Base-by-base conservation (phyloP, 2,329 filamentous ascomycete species). In the Ophiostoma montium region DNA sequence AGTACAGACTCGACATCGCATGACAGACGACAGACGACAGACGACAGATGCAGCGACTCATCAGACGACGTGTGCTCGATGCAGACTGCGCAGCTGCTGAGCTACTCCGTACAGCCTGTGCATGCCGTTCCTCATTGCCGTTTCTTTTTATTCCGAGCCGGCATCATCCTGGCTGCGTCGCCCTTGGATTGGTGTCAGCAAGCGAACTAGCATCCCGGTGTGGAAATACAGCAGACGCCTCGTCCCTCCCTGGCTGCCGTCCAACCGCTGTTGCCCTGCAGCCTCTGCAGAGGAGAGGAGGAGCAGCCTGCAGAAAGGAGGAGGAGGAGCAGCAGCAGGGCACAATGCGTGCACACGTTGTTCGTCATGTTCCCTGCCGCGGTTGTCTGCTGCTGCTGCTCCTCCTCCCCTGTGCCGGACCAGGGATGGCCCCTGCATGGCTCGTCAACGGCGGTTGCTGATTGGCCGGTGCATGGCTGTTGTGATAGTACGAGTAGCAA, bases 181-280 rank as follows among this genome's bases (percentile, higher is more conserved):
- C 27, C 9, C 21, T 16, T 30, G 39, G 30, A 35, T 46, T 44
- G 48, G 54, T 50, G 50, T 52, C 52, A 54, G 31, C 49, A 55
- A 55, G 54, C 54, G 54, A 55, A 49, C 46, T 38, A 47, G 48
- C 53, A 55, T 50, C 12, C n/a, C 30, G 36, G 49, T 50, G 54
- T 52, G 50, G 48, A 49, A 35, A 49, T 54, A 55, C 52, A 51
- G 36, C 49, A 51, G 50, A 11, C n/a, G 19, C 16, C 23, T 39
- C 38, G 42, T 44, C 48, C 38, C 39, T 42, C 15, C 39, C 21
- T 42, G 23, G 30, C 42, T 35, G 36, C 48, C 30, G 35, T 36
- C 35, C 18, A 33, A 33, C 12, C 16, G 31, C 16, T 42, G 15
- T 33, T 33, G 31, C 31, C 13, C 31, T 11, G 13, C 12, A 31